A percentile compares a stretch with the other conserved stretches of the same genome.
Evolutionary conservation across 1,139 yeast genomes (phyloP).

Genomic region (Hyphopichia wangnamkhiaoensis): DNA sequence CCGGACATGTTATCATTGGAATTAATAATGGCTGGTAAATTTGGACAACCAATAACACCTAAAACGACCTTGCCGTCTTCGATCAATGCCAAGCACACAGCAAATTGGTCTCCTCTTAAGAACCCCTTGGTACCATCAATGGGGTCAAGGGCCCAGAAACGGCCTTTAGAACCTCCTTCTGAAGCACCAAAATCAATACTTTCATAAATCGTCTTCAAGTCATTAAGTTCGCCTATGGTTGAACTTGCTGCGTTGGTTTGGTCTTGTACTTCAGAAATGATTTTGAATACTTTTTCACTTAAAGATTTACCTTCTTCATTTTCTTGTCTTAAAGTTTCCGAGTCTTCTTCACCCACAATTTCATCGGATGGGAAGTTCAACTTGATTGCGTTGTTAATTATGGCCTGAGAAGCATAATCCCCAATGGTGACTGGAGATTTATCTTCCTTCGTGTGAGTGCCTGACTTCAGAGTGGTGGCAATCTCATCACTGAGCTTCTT

Average conservation of each 20-base stretch:
- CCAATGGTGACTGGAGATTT: conserved; percentile 96
- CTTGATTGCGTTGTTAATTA: conserved; percentile 80
- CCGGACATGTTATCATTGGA: conserved; percentile 40
- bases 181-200: conserved; percentile 80
- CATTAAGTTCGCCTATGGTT: conserved; percentile 42
- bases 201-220: conserved; percentile 53
- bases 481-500: conserved; percentile 71
- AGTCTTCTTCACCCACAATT: conserved; percentile 93
- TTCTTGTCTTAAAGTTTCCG: conserved; percentile 58
- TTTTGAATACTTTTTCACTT: conserved; percentile 48
- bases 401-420: conserved; percentile 95
- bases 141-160: conserved; percentile 98
- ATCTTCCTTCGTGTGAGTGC: conserved; percentile 80
- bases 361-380: conserved; percentile 80
- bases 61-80: conserved; percentile 82
- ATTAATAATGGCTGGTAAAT: conserved; percentile 58
- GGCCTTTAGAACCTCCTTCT: conserved; percentile 71
- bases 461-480: conserved; percentile 52
- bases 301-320: conserved; percentile 33
- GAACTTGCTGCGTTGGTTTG: conserved; percentile 24
- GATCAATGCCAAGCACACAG: conserved; percentile 88
- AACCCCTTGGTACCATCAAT: conserved; percentile 98
- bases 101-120: conserved; percentile 93
- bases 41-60: conserved; percentile 97
- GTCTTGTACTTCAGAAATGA: conserved; percentile 48